These are phyloP conservation scores for Mrakia gelida DNA, from an alignment of 768 basidiomycete genomes.

Conservation along the genomic window DNA sequence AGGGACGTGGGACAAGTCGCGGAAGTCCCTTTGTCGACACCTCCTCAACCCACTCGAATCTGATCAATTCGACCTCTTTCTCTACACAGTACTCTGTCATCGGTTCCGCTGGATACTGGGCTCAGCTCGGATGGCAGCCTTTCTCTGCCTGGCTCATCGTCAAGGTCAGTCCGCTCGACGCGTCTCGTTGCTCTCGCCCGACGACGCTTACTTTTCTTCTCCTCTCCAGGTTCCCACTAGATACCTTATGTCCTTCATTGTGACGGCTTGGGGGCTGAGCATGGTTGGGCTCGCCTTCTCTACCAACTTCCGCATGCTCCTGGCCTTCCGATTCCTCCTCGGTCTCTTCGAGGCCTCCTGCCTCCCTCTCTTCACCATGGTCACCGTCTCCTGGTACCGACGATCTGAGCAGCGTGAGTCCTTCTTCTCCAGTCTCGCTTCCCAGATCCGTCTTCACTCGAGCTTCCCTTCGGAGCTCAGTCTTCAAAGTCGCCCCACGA, in stretches of 20 bases:
- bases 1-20: too few relatives aligned
- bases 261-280: slow-evolving; percentile 36
- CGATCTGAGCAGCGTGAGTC: slow-evolving; percentile 35
- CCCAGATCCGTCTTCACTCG: too few relatives aligned
- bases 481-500: too few relatives aligned
- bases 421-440: neutral
- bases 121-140: slow-evolving; percentile 36
- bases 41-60: neutral
- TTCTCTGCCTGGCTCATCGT: slow-evolving; percentile 40
- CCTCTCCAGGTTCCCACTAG: neutral
- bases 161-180: slow-evolving; percentile 18
- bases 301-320: slow-evolving; percentile 37
- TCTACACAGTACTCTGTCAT: slow-evolving; percentile 31
- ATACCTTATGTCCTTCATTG: slow-evolving; percentile 33
- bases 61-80: neutral
- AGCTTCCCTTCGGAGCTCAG: too few relatives aligned
- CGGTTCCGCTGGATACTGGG: slow-evolving; percentile 37
- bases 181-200: neutral
- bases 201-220: neutral
- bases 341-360: slow-evolving; percentile 45
- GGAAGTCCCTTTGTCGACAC: too few relatives aligned
- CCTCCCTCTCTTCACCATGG: slow-evolving; percentile 45
- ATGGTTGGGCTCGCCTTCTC: slow-evolving; percentile 38
- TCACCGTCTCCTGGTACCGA: slow-evolving; percentile 40
- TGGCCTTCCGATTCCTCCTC: slow-evolving; percentile 44